Conservation (phyloP, 768 basidiomycete genomes). For the Pisolithus sp. region DNA sequence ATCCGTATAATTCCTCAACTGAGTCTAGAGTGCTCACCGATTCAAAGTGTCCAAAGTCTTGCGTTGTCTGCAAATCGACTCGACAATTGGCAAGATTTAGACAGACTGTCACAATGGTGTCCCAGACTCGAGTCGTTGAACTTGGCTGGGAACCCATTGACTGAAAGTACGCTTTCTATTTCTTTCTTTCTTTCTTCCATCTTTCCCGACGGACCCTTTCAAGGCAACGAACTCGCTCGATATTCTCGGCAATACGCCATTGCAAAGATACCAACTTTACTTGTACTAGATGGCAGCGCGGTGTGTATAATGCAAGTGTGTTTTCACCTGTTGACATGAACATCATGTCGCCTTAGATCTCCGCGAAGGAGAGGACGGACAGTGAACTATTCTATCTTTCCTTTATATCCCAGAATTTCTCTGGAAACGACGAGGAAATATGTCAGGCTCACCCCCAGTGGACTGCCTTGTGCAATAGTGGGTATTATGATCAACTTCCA, state of each 20-base stretch:
- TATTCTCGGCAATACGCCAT: slow-evolving; percentile 55
- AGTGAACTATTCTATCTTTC: slow-evolving; percentile 81
- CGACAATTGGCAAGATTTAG: slow-evolving; percentile 53
- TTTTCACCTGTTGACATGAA: slow-evolving; percentile 8
- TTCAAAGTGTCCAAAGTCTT: slow-evolving; percentile 46
- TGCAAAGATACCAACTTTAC: slow-evolving; percentile 61
- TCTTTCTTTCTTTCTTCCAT: background rate
- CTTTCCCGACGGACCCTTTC: slow-evolving; percentile 1
- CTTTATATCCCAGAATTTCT: slow-evolving; percentile 44
- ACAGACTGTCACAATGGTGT: slow-evolving; percentile 62
- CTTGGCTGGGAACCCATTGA: slow-evolving; percentile 58
- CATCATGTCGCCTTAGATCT: slow-evolving; percentile 42
- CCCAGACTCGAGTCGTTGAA: slow-evolving; percentile 58
- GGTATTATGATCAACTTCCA: slow-evolving; percentile 2
- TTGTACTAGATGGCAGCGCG: slow-evolving; percentile 53
- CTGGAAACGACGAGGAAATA: slow-evolving; percentile 36
- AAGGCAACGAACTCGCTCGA: slow-evolving; percentile 33
- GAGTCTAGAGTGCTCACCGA: slow-evolving; percentile 10
- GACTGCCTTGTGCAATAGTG: slow-evolving; percentile 57
- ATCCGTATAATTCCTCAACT: slow-evolving; percentile 43
- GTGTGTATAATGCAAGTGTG: slow-evolving; percentile 36
- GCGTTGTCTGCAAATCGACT: slow-evolving; percentile 60
- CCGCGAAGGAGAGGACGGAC: slow-evolving; percentile 65
- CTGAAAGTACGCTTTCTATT: slow-evolving; percentile 48
- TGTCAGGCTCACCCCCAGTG: slow-evolving; percentile 57